Evolutionary conservation across 1,284 basidiomycete species (phyloP).

Genomic region (Bjerkandera adusta): DNA sequence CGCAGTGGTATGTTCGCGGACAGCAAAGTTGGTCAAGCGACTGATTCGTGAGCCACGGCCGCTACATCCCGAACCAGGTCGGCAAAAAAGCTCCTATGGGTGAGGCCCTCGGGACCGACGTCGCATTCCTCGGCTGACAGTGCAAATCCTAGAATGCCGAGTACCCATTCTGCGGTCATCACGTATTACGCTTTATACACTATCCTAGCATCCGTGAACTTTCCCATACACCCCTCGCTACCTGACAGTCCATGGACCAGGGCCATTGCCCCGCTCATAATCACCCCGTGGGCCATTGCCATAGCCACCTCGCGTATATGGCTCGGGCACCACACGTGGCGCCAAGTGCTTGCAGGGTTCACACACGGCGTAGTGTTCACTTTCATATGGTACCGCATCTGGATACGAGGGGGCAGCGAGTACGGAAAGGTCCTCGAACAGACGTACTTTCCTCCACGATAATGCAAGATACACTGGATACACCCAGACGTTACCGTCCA

Average conservation of each 20-base stretch:
- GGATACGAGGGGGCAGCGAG: constrained; percentile 36
- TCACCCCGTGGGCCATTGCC: constrained; percentile 51
- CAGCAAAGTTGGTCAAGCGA: constrained; percentile 70
- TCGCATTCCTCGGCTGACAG: constrained; percentile 7
- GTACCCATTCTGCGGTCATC: constrained; percentile 81
- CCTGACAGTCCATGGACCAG: constrained; percentile 34
- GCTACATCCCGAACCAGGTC: constrained; percentile 31
- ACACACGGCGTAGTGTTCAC: constrained; percentile 59
- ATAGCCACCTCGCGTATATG: constrained; percentile 71
- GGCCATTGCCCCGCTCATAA: constrained; percentile 42
- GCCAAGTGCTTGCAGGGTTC: constrained; percentile 71
- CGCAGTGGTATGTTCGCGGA: constrained; percentile 57
- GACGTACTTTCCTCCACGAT: constrained; percentile 9
- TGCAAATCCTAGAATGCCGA: constrained; percentile 83
- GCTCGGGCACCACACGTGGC: constrained; percentile 80
- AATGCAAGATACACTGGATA: too few species aligned
- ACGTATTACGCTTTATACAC: constrained; percentile 72
- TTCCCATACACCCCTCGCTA: constrained; percentile 51
- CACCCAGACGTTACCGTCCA: too few species aligned
- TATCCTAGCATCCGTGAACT: constrained; percentile 51
- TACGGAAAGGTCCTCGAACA: constrained; percentile 24
- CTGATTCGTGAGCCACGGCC: constrained; percentile 76
- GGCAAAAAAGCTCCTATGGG: constrained; percentile 63
- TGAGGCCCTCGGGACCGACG: too few species aligned
- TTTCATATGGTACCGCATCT: constrained; percentile 59